phyloP scores from a whole-genome alignment of 2,329 filamentous ascomycete species.

The Pseudogymnoascus sp. region DNA sequence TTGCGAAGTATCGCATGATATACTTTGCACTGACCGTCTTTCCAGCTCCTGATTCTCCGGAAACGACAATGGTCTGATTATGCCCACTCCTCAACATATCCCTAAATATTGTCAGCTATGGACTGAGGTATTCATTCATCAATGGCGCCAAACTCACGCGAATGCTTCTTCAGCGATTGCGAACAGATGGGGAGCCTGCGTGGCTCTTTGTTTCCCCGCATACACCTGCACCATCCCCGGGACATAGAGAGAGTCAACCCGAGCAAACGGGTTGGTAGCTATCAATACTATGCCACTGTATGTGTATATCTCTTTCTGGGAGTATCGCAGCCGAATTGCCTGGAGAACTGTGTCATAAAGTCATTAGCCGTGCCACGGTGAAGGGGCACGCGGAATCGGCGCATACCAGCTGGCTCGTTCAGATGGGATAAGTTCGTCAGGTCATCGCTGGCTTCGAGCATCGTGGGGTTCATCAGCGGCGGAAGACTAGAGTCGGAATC shows the following conservation, averaged over 20 bases:
- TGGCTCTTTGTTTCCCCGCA: slow-evolving; percentile 90
- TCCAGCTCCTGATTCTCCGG: slow-evolving; percentile 94
- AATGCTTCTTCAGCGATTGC: slow-evolving; percentile 98
- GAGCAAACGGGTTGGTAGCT: slow-evolving; percentile 94
- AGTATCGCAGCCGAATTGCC: slow-evolving; percentile 92
- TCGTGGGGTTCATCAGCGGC: slow-evolving; percentile 93
- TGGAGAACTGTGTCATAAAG: slow-evolving; percentile 62
- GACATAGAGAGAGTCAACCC: slow-evolving; percentile 96
- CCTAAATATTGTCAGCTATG: slow-evolving; percentile 43
- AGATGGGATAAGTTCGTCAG: slow-evolving; percentile 94
- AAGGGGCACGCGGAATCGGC: slow-evolving; percentile 4
- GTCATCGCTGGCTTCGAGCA: slow-evolving; percentile 98
- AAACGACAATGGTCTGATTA: slow-evolving; percentile 99
- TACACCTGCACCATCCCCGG: slow-evolving; percentile 99
- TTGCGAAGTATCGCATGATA: slow-evolving; percentile 99
- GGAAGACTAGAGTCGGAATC: slow-evolving; percentile 73
- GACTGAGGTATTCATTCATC: background rate
- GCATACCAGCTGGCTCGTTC: slow-evolving; percentile 90
- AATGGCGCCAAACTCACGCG: slow-evolving; percentile 52
- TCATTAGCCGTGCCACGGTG: slow-evolving; percentile 15
- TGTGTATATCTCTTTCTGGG: slow-evolving; percentile 98
- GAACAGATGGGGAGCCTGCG: slow-evolving; percentile 95
- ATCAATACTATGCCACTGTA: slow-evolving; percentile 98
- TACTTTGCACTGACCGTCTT: slow-evolving; percentile 99
- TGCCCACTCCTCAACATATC: slow-evolving; percentile 95